Evolutionary conservation across 176 grass and related monocot genomes (phyloP).

Genomic region (Microstegium vimineum): DNA sequence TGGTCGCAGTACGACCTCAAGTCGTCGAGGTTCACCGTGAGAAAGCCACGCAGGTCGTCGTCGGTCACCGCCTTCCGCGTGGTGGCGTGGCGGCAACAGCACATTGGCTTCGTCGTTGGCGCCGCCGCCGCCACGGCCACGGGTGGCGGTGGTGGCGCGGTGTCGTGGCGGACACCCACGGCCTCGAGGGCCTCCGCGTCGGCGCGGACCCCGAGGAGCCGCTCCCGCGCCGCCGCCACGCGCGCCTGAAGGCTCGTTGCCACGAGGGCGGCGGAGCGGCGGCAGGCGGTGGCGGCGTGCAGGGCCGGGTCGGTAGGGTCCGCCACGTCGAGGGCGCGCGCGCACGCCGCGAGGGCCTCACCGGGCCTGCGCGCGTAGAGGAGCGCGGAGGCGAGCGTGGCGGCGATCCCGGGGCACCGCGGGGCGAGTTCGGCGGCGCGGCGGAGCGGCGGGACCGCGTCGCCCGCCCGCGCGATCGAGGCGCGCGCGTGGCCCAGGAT

Average conservation of each 20-base stretch:
- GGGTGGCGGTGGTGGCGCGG: neutral
- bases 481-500: neutral
- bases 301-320: slow-evolving; percentile 17
- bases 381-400: slow-evolving; percentile 2
- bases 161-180: neutral
- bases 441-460: neutral
- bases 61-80: neutral
- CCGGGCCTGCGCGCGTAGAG: neutral
- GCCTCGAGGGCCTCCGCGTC: neutral
- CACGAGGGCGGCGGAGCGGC: neutral
- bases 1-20: neutral
- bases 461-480: neutral
- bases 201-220: slow-evolving; percentile 13
- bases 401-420: neutral
- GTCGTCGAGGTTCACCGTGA: slow-evolving; percentile 10
- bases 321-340: neutral
- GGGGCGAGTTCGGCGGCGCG: neutral
- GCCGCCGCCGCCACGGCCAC: no score
- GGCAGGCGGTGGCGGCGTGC: neutral
- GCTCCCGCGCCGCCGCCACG: neutral
- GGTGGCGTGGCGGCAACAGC: neutral
- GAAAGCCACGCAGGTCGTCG: neutral
- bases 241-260: neutral
- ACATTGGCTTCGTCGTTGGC: neutral
- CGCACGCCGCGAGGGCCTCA: neutral